A percentile compares a stretch with the other conserved stretches of the same genome.
Evolutionary conservation across 225 moss, liverwort and hornwort species (phyloP).

Genomic region (Straminergon stramineum): DNA sequence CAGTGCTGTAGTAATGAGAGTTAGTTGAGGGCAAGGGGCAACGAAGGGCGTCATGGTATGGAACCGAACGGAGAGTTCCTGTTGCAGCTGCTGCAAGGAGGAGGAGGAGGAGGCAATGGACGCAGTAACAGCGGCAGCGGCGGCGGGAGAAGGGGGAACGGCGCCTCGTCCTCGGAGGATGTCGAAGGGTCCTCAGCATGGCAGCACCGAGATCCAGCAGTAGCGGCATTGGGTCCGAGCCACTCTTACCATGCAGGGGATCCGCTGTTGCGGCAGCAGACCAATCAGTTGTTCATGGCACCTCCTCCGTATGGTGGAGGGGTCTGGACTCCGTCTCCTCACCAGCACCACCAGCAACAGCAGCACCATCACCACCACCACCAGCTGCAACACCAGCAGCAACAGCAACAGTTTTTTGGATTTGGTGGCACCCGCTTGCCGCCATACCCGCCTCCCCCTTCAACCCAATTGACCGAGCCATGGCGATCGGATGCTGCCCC

Average conservation of each 20-base stretch:
- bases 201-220: slow-evolving; percentile 85
- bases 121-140: neutral
- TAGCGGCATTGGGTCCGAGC: slow-evolving; percentile 91
- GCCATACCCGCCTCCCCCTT: slow-evolving; percentile 16
- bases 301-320: slow-evolving; percentile 39
- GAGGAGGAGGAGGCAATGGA: slow-evolving; percentile 22
- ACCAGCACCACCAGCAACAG: neutral
- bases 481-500: slow-evolving; percentile 18
- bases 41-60: slow-evolving; percentile 32
- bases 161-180: slow-evolving; percentile 6
- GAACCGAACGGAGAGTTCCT: slow-evolving; percentile 68
- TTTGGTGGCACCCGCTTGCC: slow-evolving; percentile 10
- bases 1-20: neutral
- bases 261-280: slow-evolving; percentile 34
- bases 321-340: slow-evolving; percentile 24
- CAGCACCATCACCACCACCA: slow-evolving; percentile 4
- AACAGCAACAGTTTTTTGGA: neutral
- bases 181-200: slow-evolving; percentile 29
- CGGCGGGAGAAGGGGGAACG: slow-evolving; percentile 2
- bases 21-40: neutral
- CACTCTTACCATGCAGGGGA: slow-evolving; percentile 52
- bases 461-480: slow-evolving; percentile 29
- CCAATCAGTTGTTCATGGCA: slow-evolving; percentile 37
- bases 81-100: slow-evolving; percentile 72
- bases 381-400: slow-evolving; percentile 16